Evolutionary conservation across 352 stramenopile species (phyloP).

Genomic region (Phytophthora macrochlamydospora): DNA sequence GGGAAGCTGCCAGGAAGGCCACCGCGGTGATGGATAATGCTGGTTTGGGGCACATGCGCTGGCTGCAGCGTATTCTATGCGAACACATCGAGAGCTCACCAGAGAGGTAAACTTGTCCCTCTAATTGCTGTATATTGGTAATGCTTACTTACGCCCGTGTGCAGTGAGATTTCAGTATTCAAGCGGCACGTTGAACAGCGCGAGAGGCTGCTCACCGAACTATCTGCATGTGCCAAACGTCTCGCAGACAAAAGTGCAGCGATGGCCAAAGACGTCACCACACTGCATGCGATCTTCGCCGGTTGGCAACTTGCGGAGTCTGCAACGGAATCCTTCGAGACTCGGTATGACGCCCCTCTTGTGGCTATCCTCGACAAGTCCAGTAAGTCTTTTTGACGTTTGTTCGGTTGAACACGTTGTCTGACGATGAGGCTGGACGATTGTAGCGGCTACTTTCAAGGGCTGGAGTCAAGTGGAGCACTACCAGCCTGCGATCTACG

Average conservation of each 20-base stretch:
- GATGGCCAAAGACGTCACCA: slow-evolving; percentile 57
- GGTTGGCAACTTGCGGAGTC: slow-evolving; percentile 59
- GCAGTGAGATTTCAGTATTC: slow-evolving; percentile 55
- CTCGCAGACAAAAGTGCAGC: slow-evolving; percentile 62
- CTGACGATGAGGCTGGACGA: slow-evolving; percentile 6
- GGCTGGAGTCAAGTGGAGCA: slow-evolving; percentile 54
- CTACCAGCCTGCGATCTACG: slow-evolving; percentile 67
- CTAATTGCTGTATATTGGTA: too few species aligned
- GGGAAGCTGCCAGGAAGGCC: slow-evolving; percentile 64
- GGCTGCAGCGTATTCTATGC: slow-evolving; percentile 63
- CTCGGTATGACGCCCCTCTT: slow-evolving; percentile 35
- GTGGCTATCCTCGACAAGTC: slow-evolving; percentile 48
- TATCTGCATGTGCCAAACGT: slow-evolving; percentile 61
- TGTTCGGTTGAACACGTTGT: neutral
- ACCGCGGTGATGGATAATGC: slow-evolving; percentile 63
- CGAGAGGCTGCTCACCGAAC: slow-evolving; percentile 51
- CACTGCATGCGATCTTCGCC: slow-evolving; percentile 57
- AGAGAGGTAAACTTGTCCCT: slow-evolving; percentile 38
- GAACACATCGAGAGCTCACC: slow-evolving; percentile 33
- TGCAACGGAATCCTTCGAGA: slow-evolving; percentile 17
- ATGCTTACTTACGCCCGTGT: neutral
- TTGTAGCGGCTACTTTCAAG: slow-evolving; percentile 41
- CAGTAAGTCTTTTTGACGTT: slow-evolving; percentile 35
- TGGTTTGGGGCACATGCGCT: slow-evolving; percentile 62
- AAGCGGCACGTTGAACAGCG: slow-evolving; percentile 66